Percentiles rank a stretch among this genome's conserved stretches.
These are phyloP conservation scores for Cicer chorassanicum DNA, from an alignment of 306 rosid species.

Conservation along the genomic window DNA sequence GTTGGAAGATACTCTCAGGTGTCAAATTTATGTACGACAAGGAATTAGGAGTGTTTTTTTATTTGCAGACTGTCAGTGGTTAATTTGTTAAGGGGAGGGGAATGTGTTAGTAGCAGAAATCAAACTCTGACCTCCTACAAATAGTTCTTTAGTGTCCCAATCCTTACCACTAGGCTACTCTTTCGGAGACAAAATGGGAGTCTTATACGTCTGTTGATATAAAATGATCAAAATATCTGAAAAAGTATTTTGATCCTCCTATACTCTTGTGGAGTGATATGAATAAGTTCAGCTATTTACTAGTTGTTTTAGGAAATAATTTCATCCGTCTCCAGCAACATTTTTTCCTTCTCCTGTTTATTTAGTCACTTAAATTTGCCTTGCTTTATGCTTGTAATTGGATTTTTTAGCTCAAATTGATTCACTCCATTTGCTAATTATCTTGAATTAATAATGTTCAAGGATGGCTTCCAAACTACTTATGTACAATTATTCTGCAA, in stretches of 20 bases:
- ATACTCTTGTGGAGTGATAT: background rate
- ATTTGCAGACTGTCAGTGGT: too few relatives aligned
- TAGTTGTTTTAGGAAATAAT: background rate
- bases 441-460: background rate
- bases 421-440: conserved; percentile 11
- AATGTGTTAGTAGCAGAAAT: too few relatives aligned
- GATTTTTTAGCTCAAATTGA: background rate
- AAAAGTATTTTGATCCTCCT: background rate
- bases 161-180: too few relatives aligned
- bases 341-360: background rate
- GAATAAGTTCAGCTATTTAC: background rate
- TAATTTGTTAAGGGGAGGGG: too few relatives aligned
- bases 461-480: background rate
- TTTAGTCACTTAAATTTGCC: background rate
- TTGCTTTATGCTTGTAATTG: background rate
- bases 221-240: background rate
- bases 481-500: background rate
- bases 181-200: too few relatives aligned
- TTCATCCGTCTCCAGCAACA: background rate
- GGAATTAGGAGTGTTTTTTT: background rate
- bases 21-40: background rate
- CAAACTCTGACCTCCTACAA: too few relatives aligned
- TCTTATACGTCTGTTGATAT: background rate
- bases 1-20: conserved; percentile 12
- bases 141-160: too few relatives aligned